These are phyloP conservation scores for Henckelia pumila DNA, from an alignment of 257 asterid genomes.

Conservation along the genomic window DNA sequence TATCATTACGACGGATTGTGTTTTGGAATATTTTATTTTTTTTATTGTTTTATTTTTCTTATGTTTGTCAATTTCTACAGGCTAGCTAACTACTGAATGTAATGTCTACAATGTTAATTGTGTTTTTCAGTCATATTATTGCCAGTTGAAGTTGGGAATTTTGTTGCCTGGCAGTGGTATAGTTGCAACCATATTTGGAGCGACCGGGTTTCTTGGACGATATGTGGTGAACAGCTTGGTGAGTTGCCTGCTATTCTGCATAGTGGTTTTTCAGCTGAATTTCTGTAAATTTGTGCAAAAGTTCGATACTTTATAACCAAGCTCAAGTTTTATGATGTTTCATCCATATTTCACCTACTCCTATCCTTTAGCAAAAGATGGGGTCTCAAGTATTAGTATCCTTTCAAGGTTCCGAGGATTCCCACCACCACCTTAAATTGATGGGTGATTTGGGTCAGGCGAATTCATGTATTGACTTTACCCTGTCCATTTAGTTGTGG, in stretches of 20 bases:
- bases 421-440: slow-evolving; percentile 91
- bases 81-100: background rate
- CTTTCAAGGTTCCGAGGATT: slow-evolving; percentile 96
- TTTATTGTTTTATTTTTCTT: background rate
- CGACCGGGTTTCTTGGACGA: slow-evolving; percentile 95
- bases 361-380: slow-evolving; percentile 73
- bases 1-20: no score
- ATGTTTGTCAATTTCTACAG: background rate
- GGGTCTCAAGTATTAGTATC: slow-evolving; percentile 96
- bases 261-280: slow-evolving; percentile 9
- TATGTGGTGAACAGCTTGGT: slow-evolving; percentile 93
- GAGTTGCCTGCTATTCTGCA: slow-evolving; percentile 22
- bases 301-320: slow-evolving; percentile 17
- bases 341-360: slow-evolving; percentile 14
- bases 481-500: background rate
- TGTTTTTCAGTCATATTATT: slow-evolving; percentile 19
- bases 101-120: background rate
- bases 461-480: slow-evolving; percentile 15
- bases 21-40: slow-evolving; percentile 3
- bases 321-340: slow-evolving; percentile 16
- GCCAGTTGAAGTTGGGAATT: slow-evolving; percentile 19
- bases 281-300: background rate
- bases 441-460: slow-evolving; percentile 99
- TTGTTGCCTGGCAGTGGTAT: slow-evolving; percentile 74
- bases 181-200: slow-evolving; percentile 89